Percentiles rank a stretch among this genome's conserved stretches.
phyloP scores from a whole-genome alignment of 805 yeast species.

The Ogataea ramenticola region DNA sequence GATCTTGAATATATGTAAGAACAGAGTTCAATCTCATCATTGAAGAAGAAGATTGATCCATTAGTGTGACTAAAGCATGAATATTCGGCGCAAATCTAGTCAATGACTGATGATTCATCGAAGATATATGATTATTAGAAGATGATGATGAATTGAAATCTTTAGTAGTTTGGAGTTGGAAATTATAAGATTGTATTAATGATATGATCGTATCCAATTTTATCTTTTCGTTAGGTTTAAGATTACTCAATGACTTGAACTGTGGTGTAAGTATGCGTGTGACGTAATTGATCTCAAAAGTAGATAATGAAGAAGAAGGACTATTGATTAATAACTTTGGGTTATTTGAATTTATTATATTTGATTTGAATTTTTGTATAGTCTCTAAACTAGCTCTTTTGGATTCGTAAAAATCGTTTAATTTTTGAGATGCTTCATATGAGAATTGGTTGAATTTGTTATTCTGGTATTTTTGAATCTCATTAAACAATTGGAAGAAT shows the following conservation, averaged over 20 bases:
- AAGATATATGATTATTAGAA: background rate
- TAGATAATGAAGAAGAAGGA: conserved; percentile 13
- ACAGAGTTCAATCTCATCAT: background rate
- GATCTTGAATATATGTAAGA: background rate
- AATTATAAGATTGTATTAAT: conserved; percentile 5
- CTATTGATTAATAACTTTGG: background rate
- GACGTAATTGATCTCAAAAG: conserved; percentile 12
- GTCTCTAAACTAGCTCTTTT: conserved; percentile 27
- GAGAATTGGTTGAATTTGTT: conserved; percentile 1
- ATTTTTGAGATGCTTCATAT: conserved; percentile 18
- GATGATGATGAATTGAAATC: background rate
- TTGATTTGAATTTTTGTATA: conserved; percentile 24
- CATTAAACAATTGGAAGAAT: conserved; percentile 59
- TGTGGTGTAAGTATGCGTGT: conserved; percentile 9
- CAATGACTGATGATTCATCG: background rate
- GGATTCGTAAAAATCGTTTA: conserved; percentile 33
- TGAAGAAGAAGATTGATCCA: background rate
- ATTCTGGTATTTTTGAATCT: conserved; percentile 32
- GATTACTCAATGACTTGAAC: background rate
- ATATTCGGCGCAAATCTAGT: conserved; percentile 10
- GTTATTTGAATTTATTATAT: conserved; percentile 10
- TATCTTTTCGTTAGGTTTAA: background rate
- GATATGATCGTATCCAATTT: conserved; percentile 10
- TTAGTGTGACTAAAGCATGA: conserved; percentile 5
- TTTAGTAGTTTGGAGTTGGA: conserved; percentile 10